Evolutionary conservation across 2,329 filamentous ascomycete genomes (phyloP).

Genomic region (Neocucurbitaria cava): DNA sequence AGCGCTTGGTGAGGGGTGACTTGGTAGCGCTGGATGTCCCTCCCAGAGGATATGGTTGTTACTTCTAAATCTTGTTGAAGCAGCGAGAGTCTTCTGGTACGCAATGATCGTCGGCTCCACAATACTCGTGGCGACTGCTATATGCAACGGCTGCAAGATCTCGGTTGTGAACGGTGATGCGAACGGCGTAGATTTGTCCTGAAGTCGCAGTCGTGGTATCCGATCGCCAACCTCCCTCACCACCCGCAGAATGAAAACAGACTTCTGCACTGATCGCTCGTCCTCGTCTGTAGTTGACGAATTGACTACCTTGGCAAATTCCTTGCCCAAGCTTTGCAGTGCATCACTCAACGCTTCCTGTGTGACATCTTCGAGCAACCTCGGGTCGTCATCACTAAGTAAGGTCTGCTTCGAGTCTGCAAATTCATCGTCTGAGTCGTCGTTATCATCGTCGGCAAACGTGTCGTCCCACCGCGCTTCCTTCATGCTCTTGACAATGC

Average conservation of each 20-base stretch:
- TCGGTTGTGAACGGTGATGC: constrained; percentile 49
- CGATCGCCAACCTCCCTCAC: constrained; percentile 75
- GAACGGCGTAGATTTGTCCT: constrained; percentile 36
- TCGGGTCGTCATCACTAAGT: constrained; percentile 76
- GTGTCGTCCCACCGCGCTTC: constrained; percentile 79
- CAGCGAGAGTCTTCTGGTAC: constrained; percentile 53
- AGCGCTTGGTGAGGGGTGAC: constrained; percentile 76
- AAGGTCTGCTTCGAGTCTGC: constrained; percentile 70
- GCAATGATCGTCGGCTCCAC: constrained; percentile 55
- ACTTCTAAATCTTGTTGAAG: constrained; percentile 57
- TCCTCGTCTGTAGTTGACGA: constrained; percentile 53
- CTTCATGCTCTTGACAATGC: constrained; percentile 69
- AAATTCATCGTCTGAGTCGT: constrained; percentile 73
- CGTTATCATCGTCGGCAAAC: constrained; percentile 74
- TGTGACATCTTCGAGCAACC: constrained; percentile 66
- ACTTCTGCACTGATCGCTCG: constrained; percentile 50
- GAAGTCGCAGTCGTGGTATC: constrained; percentile 39
- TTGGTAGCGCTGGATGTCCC: constrained; percentile 74
- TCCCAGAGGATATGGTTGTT: constrained; percentile 79
- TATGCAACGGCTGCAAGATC: constrained; percentile 70
- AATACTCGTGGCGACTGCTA: constrained; percentile 64
- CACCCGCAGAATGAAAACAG: constrained; percentile 72
- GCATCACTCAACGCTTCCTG: constrained; percentile 63
- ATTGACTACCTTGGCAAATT: constrained; percentile 60
- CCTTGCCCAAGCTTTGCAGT: constrained; percentile 65